Evolutionary conservation across 106 monocot species (phyloP).

Genomic region (Acorus gramineus): DNA sequence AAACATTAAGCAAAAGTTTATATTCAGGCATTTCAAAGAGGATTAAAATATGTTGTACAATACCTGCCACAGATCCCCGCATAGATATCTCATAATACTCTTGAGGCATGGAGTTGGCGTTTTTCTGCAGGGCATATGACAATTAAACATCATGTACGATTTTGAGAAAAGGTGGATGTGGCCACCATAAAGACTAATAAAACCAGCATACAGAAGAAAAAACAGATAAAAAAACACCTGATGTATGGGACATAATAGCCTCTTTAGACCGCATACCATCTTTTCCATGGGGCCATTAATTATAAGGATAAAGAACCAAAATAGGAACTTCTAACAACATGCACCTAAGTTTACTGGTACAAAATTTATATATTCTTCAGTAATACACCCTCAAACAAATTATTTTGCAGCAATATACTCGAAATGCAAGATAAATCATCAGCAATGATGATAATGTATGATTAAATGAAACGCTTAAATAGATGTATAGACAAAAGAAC

Average conservation of each 20-base stretch:
- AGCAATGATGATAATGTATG: too few relatives aligned
- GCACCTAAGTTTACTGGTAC: too few relatives aligned
- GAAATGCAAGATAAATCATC: too few relatives aligned
- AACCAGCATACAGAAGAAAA: not conserved
- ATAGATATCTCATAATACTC: constrained; percentile 49
- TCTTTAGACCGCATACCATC: constrained; percentile 16
- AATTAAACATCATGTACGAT: not conserved
- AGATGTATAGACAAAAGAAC: too few relatives aligned
- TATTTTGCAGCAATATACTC: too few relatives aligned
- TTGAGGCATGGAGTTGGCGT: constrained; percentile 23
- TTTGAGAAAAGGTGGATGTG: too few relatives aligned
- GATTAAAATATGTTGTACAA: constrained; percentile 4
- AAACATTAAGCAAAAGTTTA: not conserved
- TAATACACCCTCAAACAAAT: too few relatives aligned
- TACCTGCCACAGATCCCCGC: constrained; percentile 61
- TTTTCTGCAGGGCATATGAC: constrained; percentile 34
- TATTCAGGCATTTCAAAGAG: not conserved
- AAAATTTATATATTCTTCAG: too few relatives aligned
- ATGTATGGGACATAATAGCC: not conserved
- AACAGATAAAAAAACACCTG: constrained; percentile 3
- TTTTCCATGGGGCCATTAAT: not conserved
- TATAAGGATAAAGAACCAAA: too few relatives aligned
- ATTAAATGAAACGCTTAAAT: too few relatives aligned
- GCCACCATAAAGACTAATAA: not conserved
- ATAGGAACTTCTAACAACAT: too few relatives aligned